Conservation (phyloP, 176 grass and related monocot species). For the Oryza punctata region DNA sequence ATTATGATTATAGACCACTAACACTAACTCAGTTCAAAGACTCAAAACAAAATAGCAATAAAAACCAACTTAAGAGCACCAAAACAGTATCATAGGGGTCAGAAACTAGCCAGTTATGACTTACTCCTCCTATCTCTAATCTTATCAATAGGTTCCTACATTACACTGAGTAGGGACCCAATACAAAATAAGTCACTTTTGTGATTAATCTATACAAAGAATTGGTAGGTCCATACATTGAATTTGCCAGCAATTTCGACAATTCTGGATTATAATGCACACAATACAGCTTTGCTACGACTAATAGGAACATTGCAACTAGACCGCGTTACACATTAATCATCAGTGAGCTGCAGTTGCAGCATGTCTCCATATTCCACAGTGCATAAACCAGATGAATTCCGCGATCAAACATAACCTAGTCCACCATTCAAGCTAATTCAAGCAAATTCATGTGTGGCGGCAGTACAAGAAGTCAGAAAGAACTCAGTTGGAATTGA, state of each 20-base stretch:
- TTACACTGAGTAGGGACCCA: neutral
- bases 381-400: neutral
- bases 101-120: neutral
- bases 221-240: neutral
- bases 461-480: slow-evolving; percentile 10
- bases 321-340: neutral
- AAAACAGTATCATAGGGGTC: neutral
- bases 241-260: neutral
- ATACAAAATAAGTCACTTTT: neutral
- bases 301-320: too few relatives aligned
- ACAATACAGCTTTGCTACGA: neutral
- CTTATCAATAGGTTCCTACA: neutral
- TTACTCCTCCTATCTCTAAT: neutral
- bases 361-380: slow-evolving; percentile 1
- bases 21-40: neutral
- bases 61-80: neutral
- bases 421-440: neutral
- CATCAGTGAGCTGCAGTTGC: neutral
- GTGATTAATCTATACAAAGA: neutral
- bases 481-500: slow-evolving; percentile 1
- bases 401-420: neutral
- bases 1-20: neutral
- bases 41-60: neutral
- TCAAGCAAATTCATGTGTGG: slow-evolving; percentile 1
- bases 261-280: slow-evolving; percentile 1